Percentiles rank a stretch among this genome's conserved stretches.
Conservation (phyloP, 2,329 filamentous ascomycete species). For the Metarhizium guizhouense region DNA sequence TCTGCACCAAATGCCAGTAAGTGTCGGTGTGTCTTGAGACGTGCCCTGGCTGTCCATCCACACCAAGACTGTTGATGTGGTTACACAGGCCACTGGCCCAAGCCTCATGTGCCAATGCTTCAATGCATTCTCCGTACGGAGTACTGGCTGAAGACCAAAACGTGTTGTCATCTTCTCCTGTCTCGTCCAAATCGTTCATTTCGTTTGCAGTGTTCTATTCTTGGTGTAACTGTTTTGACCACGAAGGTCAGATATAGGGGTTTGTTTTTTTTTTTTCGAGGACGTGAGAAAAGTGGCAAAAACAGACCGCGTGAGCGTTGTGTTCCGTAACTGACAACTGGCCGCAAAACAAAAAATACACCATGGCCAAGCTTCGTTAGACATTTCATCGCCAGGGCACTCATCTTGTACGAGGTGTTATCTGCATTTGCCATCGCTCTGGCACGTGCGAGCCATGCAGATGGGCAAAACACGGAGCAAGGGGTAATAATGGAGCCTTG, state of each 20-base stretch:
- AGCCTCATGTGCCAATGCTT: not conserved
- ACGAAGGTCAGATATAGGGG: not conserved
- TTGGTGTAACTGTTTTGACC: not conserved
- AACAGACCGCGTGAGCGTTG: not conserved
- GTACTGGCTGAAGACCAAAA: not conserved
- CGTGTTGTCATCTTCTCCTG: not conserved
- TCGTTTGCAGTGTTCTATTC: not conserved
- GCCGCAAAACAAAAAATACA: no score
- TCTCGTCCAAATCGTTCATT: not conserved
- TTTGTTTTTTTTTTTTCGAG: not conserved
- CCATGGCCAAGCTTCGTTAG: no score
- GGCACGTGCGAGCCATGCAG: constrained; percentile 7
- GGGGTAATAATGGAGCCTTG: not conserved
- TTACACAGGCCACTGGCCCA: not conserved
- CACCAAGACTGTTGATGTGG: not conserved
- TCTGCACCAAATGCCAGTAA: not conserved
- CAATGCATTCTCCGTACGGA: not conserved
- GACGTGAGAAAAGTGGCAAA: not conserved
- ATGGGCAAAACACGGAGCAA: not conserved
- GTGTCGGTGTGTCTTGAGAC: not conserved
- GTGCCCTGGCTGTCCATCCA: not conserved
- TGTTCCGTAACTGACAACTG: no score
- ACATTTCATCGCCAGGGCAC: not conserved
- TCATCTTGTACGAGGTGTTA: not conserved
- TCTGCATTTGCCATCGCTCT: not conserved